These are phyloP conservation scores for Onygenales sp. DNA, from an alignment of 2,329 filamentous ascomycete species.

Conservation along the genomic window DNA sequence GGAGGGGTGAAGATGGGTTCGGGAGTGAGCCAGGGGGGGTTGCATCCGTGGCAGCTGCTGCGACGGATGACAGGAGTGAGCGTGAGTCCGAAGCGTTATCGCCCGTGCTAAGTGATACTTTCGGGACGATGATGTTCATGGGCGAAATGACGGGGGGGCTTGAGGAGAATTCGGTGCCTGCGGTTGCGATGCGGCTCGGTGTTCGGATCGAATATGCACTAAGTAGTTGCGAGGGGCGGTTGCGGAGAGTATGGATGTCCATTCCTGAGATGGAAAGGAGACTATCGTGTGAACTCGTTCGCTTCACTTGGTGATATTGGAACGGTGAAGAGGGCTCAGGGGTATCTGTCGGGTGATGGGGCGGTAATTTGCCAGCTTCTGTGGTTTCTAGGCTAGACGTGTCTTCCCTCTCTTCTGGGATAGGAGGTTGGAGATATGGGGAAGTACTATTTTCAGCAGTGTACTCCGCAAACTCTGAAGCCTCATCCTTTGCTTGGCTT, in stretches of 20 bases:
- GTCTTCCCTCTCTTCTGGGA: conserved; percentile 31
- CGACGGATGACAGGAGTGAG: conserved; percentile 28
- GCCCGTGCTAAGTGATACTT: conserved; percentile 14
- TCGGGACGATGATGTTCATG: conserved; percentile 26
- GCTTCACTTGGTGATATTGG: conserved; percentile 45
- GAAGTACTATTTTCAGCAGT: background rate
- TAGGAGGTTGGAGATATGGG: conserved; percentile 21
- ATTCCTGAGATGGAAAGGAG: conserved; percentile 79
- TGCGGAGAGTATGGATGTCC: conserved; percentile 76
- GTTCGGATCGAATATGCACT: conserved; percentile 38
- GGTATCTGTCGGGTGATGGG: background rate
- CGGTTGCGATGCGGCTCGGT: conserved; percentile 38
- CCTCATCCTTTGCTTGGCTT: background rate
- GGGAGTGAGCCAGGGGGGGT: conserved; percentile 16
- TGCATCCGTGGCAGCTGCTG: conserved; percentile 11
- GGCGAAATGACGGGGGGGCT: conserved; percentile 30
- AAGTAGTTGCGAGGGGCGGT: conserved; percentile 63
- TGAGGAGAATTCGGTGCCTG: conserved; percentile 32
- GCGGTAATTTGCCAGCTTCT: background rate
- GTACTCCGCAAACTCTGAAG: background rate
- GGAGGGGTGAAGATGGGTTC: conserved; percentile 8
- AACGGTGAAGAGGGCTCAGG: conserved; percentile 11
- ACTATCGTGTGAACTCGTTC: conserved; percentile 72
- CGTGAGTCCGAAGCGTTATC: conserved; percentile 16
- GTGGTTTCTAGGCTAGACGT: background rate